phyloP scores from a whole-genome alignment of 768 basidiomycete species.

The Naematelia aurantialba region DNA sequence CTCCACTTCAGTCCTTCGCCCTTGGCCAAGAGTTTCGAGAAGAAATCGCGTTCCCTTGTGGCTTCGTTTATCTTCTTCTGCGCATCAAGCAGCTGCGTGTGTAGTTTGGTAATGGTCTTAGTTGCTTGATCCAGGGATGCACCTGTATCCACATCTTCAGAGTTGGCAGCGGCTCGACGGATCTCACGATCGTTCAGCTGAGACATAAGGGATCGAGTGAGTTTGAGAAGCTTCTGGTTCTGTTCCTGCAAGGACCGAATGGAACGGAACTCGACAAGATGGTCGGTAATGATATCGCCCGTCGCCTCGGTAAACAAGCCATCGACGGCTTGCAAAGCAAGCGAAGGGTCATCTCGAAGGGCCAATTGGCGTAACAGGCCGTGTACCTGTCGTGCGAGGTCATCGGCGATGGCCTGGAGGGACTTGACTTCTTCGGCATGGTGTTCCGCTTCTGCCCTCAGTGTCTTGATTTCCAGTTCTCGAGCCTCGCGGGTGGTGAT shows the following conservation, averaged over 20 bases:
- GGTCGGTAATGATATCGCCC: slow-evolving; percentile 77
- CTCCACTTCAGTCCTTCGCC: slow-evolving; percentile 53
- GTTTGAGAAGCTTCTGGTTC: slow-evolving; percentile 80
- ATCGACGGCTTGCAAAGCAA: slow-evolving; percentile 54
- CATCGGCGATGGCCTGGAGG: slow-evolving; percentile 37
- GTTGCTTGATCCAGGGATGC: slow-evolving; percentile 84
- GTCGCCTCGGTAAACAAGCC: slow-evolving; percentile 19
- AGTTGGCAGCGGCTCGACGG: slow-evolving; percentile 20
- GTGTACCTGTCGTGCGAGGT: slow-evolving; percentile 63
- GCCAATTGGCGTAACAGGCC: slow-evolving; percentile 71
- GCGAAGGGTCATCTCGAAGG: slow-evolving; percentile 74
- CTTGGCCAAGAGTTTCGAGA: slow-evolving; percentile 64
- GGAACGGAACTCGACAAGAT: slow-evolving; percentile 80
- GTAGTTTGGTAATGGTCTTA: slow-evolving; percentile 74
- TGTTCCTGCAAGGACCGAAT: slow-evolving; percentile 79
- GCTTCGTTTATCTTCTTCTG: slow-evolving; percentile 75
- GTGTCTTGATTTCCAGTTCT: slow-evolving; percentile 34
- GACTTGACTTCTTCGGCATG: slow-evolving; percentile 29
- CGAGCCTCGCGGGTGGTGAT: slow-evolving; percentile 71
- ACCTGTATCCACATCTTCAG: slow-evolving; percentile 41
- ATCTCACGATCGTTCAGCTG: slow-evolving; percentile 81
- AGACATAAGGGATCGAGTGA: slow-evolving; percentile 73
- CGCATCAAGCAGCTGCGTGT: slow-evolving; percentile 65
- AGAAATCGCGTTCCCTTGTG: slow-evolving; percentile 79
- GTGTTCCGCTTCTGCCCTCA: slow-evolving; percentile 21